Conservation (phyloP, 2,329 filamentous ascomycete genomes). For the Aspergillaceae sp. region DNA sequence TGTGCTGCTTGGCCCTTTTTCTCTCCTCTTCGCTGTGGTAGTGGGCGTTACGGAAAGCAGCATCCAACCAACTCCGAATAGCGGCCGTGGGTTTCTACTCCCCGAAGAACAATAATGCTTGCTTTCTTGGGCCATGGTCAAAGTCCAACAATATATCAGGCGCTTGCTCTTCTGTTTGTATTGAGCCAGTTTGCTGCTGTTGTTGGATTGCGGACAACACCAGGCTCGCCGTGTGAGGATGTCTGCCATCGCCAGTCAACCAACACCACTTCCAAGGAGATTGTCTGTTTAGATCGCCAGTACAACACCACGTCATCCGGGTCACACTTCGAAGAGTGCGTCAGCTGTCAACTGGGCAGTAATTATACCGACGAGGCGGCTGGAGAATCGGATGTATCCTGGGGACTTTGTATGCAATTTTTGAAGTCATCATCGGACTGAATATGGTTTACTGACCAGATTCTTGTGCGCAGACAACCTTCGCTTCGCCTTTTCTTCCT, state of each 20-base stretch:
- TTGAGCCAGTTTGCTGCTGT: slow-evolving; percentile 15
- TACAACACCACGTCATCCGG: slow-evolving; percentile 28
- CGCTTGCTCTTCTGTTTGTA: slow-evolving; percentile 10
- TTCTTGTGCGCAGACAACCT: slow-evolving; percentile 31
- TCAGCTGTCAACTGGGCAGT: slow-evolving; percentile 36
- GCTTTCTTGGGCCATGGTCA: slow-evolving; percentile 7
- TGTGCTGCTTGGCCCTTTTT: too few species aligned
- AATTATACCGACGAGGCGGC: slow-evolving; percentile 23
- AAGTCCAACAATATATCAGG: slow-evolving; percentile 11
- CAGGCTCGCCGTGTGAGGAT: slow-evolving; percentile 32
- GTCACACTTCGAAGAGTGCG: slow-evolving; percentile 30
- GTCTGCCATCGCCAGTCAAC: slow-evolving; percentile 21
- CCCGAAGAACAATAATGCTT: slow-evolving; percentile 10
- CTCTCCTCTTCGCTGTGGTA: slow-evolving; percentile 3
- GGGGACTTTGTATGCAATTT: slow-evolving; percentile 37
- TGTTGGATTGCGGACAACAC: slow-evolving; percentile 22
- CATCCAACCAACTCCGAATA: background rate
- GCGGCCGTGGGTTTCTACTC: too few species aligned
- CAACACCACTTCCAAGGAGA: slow-evolving; percentile 34
- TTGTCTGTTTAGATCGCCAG: slow-evolving; percentile 33
- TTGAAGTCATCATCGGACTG: background rate
- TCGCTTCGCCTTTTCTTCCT: slow-evolving; percentile 36
- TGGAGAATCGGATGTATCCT: slow-evolving; percentile 37
- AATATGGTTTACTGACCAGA: background rate
- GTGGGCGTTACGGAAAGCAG: background rate